Conservation (phyloP, 2,329 filamentous ascomycete species). For the Monilinia fructicola region DNA sequence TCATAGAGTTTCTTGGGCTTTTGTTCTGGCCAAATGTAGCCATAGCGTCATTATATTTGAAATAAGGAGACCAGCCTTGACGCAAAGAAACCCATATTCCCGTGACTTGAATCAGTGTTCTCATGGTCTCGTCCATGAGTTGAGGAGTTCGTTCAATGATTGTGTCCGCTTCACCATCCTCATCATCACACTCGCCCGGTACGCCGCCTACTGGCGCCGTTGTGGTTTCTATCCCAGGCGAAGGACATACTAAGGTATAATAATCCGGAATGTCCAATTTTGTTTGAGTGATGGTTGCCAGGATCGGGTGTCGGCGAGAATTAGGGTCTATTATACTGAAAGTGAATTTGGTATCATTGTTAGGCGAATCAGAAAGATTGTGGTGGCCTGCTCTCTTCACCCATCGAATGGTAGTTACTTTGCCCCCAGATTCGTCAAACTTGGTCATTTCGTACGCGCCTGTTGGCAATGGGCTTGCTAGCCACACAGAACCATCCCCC, state of each 20-base stretch:
- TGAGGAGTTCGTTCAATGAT: slow-evolving; percentile 41
- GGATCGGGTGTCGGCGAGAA: slow-evolving; percentile 69
- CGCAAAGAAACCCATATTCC: slow-evolving; percentile 53
- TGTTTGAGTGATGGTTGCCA: slow-evolving; percentile 64
- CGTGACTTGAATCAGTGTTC: slow-evolving; percentile 52
- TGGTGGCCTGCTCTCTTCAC: slow-evolving; percentile 52
- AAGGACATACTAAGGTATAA: slow-evolving; percentile 59
- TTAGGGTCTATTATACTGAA: slow-evolving; percentile 75
- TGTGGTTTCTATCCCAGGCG: slow-evolving; percentile 48
- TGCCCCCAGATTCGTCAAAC: slow-evolving; percentile 53
- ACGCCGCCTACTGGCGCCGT: slow-evolving; percentile 28
- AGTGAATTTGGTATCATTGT: slow-evolving; percentile 59
- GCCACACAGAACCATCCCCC: slow-evolving; percentile 61
- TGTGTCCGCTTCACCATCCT: slow-evolving; percentile 27
- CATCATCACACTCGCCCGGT: slow-evolving; percentile 23
- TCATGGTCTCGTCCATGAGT: slow-evolving; percentile 47
- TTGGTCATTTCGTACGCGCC: slow-evolving; percentile 66
- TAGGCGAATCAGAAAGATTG: slow-evolving; percentile 31
- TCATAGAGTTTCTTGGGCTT: slow-evolving; percentile 21
- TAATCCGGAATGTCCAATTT: slow-evolving; percentile 68
- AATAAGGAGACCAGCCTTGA: slow-evolving; percentile 46
- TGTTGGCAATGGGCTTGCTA: slow-evolving; percentile 51
- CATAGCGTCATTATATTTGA: slow-evolving; percentile 40
- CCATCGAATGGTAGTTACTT: slow-evolving; percentile 64
- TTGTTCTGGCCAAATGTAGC: slow-evolving; percentile 23